Percentiles rank a stretch among this genome's conserved stretches.
These are phyloP conservation scores for Gossypium laxum DNA, from an alignment of 441 rosid genomes.

Conservation along the genomic window DNA sequence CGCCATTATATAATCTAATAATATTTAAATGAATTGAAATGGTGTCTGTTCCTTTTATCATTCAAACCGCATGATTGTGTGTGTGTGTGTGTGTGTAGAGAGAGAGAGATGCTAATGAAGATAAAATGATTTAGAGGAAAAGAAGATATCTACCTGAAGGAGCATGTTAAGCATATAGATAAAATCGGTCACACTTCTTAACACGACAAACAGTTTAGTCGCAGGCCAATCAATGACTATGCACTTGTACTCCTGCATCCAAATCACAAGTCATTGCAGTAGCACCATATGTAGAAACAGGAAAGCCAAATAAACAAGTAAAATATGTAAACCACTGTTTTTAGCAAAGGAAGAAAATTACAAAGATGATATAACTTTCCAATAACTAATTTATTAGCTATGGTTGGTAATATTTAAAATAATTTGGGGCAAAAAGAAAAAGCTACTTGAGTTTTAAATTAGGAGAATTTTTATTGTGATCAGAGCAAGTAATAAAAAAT, in stretches of 20 bases:
- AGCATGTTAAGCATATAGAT: slow-evolving; percentile 56
- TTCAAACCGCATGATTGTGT: not conserved
- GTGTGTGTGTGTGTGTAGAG: not conserved
- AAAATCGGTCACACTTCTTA: slow-evolving; percentile 56
- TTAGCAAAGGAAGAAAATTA: not conserved
- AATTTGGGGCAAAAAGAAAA: not conserved
- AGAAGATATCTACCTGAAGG: slow-evolving; percentile 55
- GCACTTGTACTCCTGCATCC: slow-evolving; percentile 49
- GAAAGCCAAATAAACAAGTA: not conserved
- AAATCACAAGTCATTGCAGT: not conserved
- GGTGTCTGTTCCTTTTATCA: not conserved
- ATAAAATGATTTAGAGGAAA: not conserved
- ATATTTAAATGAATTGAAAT: not conserved
- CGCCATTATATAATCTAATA: not conserved
- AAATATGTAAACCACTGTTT: not conserved
- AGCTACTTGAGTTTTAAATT: not conserved
- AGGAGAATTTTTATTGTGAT: not conserved
- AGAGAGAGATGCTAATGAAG: not conserved
- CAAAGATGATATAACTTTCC: not conserved
- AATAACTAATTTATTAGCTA: not conserved
- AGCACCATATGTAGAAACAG: not conserved
- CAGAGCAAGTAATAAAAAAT: not conserved
- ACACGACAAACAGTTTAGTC: slow-evolving; percentile 38
- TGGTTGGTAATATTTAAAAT: not conserved
- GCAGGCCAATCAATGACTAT: slow-evolving; percentile 37